Evolutionary conservation across 257 asterid genomes (phyloP), one percentile per base, ranked within the genome.

Genomic region (Avicennia marina): DNA sequence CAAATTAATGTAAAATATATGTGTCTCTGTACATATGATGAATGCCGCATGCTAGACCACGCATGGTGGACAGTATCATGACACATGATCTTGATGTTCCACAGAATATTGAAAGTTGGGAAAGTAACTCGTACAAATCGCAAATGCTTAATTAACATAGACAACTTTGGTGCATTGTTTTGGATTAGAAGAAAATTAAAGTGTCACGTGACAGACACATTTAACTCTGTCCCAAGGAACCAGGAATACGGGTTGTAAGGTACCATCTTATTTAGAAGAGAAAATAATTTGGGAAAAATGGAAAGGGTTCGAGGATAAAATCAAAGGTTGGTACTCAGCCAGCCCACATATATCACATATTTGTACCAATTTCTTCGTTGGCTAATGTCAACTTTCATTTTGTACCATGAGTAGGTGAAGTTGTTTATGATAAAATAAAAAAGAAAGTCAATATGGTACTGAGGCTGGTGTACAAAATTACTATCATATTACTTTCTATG

Each of bases 31-130:
- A 45, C 19, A 53, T 29, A 22, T 65, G 44, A 40, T 58, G 60
- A 58, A 34, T 20, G 72, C 74, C 80, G 71, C 73, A 73, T 77
- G 86, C 53, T 11, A 62, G 79, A 80, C 71, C 78, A 73, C 74
- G 90, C 95, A 80, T 82, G 78, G 57, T 61, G 66, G 89, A 81
- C 90, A 82, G 58, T 66, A 80, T 85, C 64, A 85, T 85, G 50
- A 33, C 75, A 56, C 27, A 48, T 27, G 70, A 71, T 61, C 38
- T 63, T 70, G 78, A 26, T 53, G 66, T 47, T 52, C 22, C 66
- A 68, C 75, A 74, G 70, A 72, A 76, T 70, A 75, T 80, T 85
- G 81, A 80, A 56, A 68, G 65, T 40, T 70, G 78, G 58, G 78
- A 81, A 75, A 78, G 85, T 43, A 60, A n/a, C n/a, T n/a, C 67